These are phyloP conservation scores for Fusarium sp. DNA, from an alignment of 2,329 filamentous ascomycete species.

Conservation along the genomic window DNA sequence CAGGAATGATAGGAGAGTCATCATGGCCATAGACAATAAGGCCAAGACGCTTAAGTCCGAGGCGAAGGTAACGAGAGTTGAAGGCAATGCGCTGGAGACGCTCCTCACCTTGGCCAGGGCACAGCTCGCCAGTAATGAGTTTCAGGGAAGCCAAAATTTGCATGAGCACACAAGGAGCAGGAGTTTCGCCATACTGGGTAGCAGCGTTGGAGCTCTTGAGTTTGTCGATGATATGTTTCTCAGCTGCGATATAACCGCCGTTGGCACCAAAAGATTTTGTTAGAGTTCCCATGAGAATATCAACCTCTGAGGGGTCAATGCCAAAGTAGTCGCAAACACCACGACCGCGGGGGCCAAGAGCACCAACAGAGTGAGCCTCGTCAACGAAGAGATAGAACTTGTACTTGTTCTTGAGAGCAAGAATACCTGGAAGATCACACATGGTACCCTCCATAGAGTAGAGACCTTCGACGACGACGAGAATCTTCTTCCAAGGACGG, in stretches of 20 bases:
- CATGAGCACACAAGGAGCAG: conserved; percentile 85
- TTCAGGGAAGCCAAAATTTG: conserved; percentile 89
- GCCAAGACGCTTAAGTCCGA: conserved; percentile 94
- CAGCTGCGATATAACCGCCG: conserved; percentile 91
- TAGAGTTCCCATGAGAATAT: conserved; percentile 97
- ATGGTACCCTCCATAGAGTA: conserved; percentile 99
- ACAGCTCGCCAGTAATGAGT: conserved; percentile 88
- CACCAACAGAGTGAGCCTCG: conserved; percentile 95
- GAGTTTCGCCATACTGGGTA: conserved; percentile 86
- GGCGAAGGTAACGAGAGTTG: conserved; percentile 97
- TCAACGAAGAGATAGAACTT: conserved; percentile 97
- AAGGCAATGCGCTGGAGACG: conserved; percentile 95
- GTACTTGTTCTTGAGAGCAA: conserved; percentile 91
- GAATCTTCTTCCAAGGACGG: conserved; percentile 98
- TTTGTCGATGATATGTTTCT: conserved; percentile 92
- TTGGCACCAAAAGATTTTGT: conserved; percentile 99
- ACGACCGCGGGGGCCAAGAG: conserved; percentile 85
- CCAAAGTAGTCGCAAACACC: conserved; percentile 98
- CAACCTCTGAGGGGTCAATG: conserved; percentile 85
- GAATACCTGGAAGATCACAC: conserved; percentile 92
- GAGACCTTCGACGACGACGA: conserved; percentile 94
- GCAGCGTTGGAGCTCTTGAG: conserved; percentile 86
- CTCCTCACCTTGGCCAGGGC: conserved; percentile 93
- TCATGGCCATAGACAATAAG: conserved; percentile 98
- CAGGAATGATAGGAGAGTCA: conserved; percentile 94